A percentile compares a stretch with the other conserved stretches of the same genome.
phyloP scores from a whole-genome alignment of 352 stramenopile genomes.

The Pythium myriotylum region DNA sequence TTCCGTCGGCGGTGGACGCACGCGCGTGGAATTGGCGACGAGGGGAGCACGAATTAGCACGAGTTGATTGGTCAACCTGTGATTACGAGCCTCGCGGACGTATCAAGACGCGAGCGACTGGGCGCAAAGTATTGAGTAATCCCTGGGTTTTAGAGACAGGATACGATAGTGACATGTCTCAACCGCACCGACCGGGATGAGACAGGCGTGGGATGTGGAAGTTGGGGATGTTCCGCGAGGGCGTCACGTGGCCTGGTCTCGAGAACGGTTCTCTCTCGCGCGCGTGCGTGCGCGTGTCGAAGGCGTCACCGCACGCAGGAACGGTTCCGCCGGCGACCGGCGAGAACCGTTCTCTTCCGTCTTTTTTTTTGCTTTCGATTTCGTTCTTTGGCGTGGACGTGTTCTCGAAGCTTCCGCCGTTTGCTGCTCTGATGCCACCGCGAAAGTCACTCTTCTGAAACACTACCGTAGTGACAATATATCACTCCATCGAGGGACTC shows the following conservation, averaged over 20 bases:
- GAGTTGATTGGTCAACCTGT: conserved; percentile 1
- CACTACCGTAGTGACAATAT: neutral
- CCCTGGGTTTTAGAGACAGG: conserved; percentile 16
- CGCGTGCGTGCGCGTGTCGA: no score
- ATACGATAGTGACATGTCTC: conserved; percentile 20
- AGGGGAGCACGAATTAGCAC: no score
- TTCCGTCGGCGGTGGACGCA: no score
- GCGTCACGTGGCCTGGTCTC: no score
- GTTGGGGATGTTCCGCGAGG: no score
- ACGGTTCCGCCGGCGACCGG: neutral
- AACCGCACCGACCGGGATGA: conserved; percentile 21
- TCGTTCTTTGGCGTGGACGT: neutral
- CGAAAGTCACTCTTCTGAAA: neutral
- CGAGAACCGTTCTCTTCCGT: neutral
- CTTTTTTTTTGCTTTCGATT: neutral
- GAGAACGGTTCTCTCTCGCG: no score
- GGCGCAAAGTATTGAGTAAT: neutral
- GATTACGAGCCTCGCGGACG: conserved; percentile 1
- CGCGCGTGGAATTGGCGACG: no score
- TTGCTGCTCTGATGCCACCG: neutral
- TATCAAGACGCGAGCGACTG: neutral
- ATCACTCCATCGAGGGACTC: neutral
- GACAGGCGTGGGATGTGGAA: conserved; percentile 62
- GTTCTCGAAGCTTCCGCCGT: neutral
- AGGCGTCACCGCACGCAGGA: no score